Conservation (phyloP, 1,139 yeast species). For the Taphrina communis region DNA sequence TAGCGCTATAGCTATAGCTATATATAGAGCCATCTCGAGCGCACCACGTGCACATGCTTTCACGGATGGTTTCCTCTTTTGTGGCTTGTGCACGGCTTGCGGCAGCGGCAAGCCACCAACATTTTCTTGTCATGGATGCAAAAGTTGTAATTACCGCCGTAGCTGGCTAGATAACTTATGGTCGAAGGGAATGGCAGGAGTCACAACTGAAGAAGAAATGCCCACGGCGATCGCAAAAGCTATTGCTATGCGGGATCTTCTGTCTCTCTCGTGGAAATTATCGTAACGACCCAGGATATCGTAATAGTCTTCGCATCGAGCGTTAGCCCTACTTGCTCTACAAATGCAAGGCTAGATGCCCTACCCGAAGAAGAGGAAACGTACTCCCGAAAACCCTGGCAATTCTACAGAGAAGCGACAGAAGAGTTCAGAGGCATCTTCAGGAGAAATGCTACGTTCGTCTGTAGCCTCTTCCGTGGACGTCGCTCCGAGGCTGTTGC, state of each 20-base stretch:
- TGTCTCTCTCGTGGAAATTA: too few relatives aligned
- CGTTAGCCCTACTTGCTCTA: background rate
- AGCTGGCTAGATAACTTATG: too few relatives aligned
- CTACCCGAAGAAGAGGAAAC: slow-evolving; percentile 18
- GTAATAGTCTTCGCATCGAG: too few relatives aligned
- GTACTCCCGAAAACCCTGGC: background rate
- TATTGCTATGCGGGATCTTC: too few relatives aligned
- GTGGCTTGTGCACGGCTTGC: background rate
- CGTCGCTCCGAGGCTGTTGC: background rate
- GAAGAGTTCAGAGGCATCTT: background rate
- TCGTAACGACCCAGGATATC: too few relatives aligned
- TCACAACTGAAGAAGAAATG: too few relatives aligned
- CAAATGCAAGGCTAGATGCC: slow-evolving; percentile 19
- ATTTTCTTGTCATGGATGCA: slow-evolving; percentile 10
- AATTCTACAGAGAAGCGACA: background rate
- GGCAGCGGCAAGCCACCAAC: slow-evolving; percentile 20
- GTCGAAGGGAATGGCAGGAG: too few relatives aligned
- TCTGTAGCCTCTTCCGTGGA: background rate
- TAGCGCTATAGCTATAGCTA: too few relatives aligned
- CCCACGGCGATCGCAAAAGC: too few relatives aligned
- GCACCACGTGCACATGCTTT: too few relatives aligned
- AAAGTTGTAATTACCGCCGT: background rate
- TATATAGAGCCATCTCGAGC: too few relatives aligned
- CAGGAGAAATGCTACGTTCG: slow-evolving; percentile 7
- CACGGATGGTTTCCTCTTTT: background rate